Percentiles rank a stretch among this genome's conserved stretches.
Evolutionary conservation across 148 eudicot genomes (phyloP).

Genomic region (Chenopodium berlandieri): DNA sequence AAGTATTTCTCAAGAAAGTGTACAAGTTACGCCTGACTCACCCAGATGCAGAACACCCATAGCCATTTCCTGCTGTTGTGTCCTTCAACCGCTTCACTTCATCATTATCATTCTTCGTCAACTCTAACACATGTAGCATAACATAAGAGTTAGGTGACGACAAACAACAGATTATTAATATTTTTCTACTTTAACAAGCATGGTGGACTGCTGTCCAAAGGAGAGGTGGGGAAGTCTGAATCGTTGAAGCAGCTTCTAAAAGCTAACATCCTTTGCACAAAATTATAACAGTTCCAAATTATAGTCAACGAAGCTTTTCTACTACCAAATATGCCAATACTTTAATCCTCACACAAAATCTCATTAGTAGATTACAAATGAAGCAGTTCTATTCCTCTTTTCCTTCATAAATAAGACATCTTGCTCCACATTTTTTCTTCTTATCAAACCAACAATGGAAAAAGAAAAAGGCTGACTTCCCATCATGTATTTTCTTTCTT

Average conservation of each 20-base stretch:
- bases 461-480: neutral
- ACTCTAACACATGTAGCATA: slow-evolving; percentile 1
- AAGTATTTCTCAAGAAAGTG: neutral
- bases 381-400: neutral
- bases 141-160: neutral
- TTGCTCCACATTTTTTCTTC: neutral
- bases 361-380: neutral
- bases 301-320: neutral
- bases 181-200: too few species aligned
- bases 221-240: neutral
- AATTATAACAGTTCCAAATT: neutral
- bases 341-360: neutral
- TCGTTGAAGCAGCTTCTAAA: too few species aligned
- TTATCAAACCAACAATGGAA: neutral
- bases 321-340: neutral
- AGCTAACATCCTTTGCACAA: neutral
- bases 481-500: neutral
- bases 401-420: neutral
- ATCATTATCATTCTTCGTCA: neutral
- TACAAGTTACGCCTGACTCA: slow-evolving; percentile 5
- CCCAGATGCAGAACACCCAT: slow-evolving; percentile 22
- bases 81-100: slow-evolving; percentile 21
- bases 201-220: neutral
- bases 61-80: slow-evolving; percentile 29
- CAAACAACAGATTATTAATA: neutral